Base-by-base conservation (phyloP, 768 basidiomycete genomes). In the Pleurotus sapidus region DNA sequence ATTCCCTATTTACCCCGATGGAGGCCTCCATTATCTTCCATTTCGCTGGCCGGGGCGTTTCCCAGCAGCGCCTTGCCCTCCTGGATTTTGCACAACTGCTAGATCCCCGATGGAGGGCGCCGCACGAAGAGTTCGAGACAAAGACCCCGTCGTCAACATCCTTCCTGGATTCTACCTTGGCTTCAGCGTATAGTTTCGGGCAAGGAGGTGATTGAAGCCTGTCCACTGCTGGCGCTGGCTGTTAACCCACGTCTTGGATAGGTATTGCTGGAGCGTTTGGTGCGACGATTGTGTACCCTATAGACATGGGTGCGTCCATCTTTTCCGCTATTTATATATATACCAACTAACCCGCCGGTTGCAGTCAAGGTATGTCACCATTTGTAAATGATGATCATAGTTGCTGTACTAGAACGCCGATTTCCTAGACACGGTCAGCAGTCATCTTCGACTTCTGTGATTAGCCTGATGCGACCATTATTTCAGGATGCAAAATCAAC, bases 21-120 rank as follows among this genome's bases (percentile, higher is more conserved):
- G 96, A 98, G 71, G 93, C 91, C n/a, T 84, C 89, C 54, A 97
- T 98, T 66, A 87, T 99, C 65, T 99, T 98, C 76, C 96, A 99
- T 71, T 98, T 98, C 74, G 95, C 95, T 24, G 88, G 91, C 11
- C 84, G 94, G 47, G 95, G 95, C 12, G 75, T 78, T 46, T 74
- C 77, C 3, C 76, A 76, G 47, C 84, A 87, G 65, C 83, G 94
- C 18, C 81, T 99, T 51, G 84, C 93, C 8, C 72, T 96, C 39
- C 72, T 91, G 45, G 97, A 99, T 70, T 99, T 99, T 71, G 93
- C 88, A 17, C 93, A 95, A 65, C 73, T 98, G 20, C 74, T 98
- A 55, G 95, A 98, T 68, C 92, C 95, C 14, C 86, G 86, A 60
- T 95, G 94, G 93, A 79, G 77, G 61, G 79, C 87, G 4, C 91